These are phyloP conservation scores for Aspergillus olivimuriae DNA, from an alignment of 495 filamentous ascomycete genomes.

Conservation along the genomic window DNA sequence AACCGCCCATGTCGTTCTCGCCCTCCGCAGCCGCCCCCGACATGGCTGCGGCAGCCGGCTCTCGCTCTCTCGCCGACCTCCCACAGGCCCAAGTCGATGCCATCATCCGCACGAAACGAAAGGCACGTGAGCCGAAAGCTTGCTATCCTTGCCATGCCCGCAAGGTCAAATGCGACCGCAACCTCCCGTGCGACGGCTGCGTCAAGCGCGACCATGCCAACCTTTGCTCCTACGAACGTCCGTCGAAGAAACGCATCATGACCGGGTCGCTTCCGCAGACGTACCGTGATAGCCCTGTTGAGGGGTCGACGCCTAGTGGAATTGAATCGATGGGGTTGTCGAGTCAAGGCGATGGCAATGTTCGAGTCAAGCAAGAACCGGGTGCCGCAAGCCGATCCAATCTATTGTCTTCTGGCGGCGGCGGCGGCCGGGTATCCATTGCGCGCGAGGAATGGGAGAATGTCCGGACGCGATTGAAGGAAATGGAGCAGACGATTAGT, in stretches of 20 bases:
- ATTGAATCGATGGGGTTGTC: conserved; percentile 17
- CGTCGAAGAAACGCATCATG: conserved; percentile 50
- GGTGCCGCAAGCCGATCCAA: conserved; percentile 15
- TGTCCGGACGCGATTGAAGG: conserved; percentile 34
- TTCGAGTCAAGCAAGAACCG: conserved; percentile 25
- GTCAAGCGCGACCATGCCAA: conserved; percentile 66
- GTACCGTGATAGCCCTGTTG: conserved; percentile 24
- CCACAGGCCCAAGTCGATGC: conserved; percentile 43
- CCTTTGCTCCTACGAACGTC: conserved; percentile 67
- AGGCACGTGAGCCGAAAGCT: conserved; percentile 46
- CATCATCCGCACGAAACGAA: conserved; percentile 45
- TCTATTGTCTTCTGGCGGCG: conserved; percentile 14
- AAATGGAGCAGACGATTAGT: conserved; percentile 39
- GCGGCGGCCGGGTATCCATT: conserved; percentile 31
- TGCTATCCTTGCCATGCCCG: conserved; percentile 70
- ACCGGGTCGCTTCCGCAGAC: conserved; percentile 25
- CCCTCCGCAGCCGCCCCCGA: conserved; percentile 23
- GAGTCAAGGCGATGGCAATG: conserved; percentile 15
- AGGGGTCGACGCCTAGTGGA: conserved; percentile 9
- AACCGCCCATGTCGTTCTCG: conserved; percentile 30
- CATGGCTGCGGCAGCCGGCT: conserved; percentile 15
- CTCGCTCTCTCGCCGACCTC: conserved; percentile 33
- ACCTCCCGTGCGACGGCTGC: conserved; percentile 66
- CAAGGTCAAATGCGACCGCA: conserved; percentile 71
- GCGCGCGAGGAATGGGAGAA: conserved; percentile 44